Percentiles rank a stretch among this genome's conserved stretches.
Evolutionary conservation across 2,329 filamentous ascomycete species (phyloP).

Genomic region (Hymenoscyphus occultus): DNA sequence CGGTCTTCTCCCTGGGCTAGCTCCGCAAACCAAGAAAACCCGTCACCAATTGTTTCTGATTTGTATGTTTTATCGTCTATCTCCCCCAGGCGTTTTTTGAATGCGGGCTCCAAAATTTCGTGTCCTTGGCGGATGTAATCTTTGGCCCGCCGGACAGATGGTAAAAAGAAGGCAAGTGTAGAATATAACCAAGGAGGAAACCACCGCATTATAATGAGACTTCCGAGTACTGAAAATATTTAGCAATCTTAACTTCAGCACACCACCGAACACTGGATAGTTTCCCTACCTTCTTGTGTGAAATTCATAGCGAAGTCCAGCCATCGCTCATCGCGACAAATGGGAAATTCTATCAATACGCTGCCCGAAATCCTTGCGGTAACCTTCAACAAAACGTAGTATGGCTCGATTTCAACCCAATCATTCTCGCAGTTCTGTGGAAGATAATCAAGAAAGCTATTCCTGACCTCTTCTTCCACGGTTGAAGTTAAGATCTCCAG

Average conservation of each 20-base stretch:
- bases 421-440: neutral
- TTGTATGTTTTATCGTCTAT: no score
- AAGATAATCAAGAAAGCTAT: neutral
- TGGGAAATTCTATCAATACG: neutral
- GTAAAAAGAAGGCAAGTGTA: neutral
- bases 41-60: neutral
- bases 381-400: neutral
- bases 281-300: neutral
- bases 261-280: neutral
- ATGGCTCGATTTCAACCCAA: neutral
- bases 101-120: no score
- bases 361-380: neutral
- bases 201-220: slow-evolving; percentile 4
- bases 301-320: neutral
- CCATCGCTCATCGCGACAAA: neutral
- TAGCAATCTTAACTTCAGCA: neutral
- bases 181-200: slow-evolving; percentile 8
- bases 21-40: slow-evolving; percentile 4
- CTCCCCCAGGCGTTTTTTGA: no score
- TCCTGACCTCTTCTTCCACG: neutral
- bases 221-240: neutral
- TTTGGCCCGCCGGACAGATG: neutral
- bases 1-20: neutral
- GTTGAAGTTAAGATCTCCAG: neutral
- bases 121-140: no score